Percentiles rank a stretch among this genome's conserved stretches.
phyloP scores from a whole-genome alignment of 2,329 filamentous ascomycete genomes.

The Epichloe typhina region DNA sequence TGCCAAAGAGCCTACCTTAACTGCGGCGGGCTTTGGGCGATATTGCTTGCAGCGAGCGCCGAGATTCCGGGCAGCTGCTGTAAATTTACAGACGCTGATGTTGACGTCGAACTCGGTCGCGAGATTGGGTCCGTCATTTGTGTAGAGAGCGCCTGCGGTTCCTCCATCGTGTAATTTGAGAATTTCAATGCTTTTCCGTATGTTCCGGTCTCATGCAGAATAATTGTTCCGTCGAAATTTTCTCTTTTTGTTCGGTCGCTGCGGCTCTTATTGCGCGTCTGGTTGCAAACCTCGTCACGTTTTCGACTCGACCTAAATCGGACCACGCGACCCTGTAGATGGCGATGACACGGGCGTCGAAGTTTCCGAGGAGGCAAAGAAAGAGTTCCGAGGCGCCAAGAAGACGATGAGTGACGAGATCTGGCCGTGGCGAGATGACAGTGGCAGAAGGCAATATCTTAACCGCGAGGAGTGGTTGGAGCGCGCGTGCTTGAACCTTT shows the following conservation, averaged over 20 bases:
- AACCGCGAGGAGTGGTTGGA: neutral
- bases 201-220: neutral
- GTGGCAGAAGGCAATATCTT: neutral
- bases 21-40: slow-evolving; percentile 29
- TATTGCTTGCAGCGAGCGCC: slow-evolving; percentile 28
- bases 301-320: neutral
- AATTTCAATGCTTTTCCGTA: neutral
- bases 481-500: neutral
- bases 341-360: neutral
- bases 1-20: slow-evolving; percentile 26
- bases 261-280: neutral
- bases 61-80: slow-evolving; percentile 34
- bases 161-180: slow-evolving; percentile 31
- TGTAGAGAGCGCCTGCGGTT: slow-evolving; percentile 24
- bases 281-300: neutral
- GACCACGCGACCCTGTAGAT: neutral
- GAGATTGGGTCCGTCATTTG: slow-evolving; percentile 34
- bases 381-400: neutral
- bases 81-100: slow-evolving; percentile 26
- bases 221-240: neutral
- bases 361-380: no score
- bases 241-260: neutral
- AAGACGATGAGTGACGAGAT: neutral
- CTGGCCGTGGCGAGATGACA: neutral
- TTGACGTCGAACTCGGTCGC: slow-evolving; percentile 35